Evolutionary conservation across 495 filamentous ascomycete genomes (phyloP).

Genomic region (Neurospora sp.): DNA sequence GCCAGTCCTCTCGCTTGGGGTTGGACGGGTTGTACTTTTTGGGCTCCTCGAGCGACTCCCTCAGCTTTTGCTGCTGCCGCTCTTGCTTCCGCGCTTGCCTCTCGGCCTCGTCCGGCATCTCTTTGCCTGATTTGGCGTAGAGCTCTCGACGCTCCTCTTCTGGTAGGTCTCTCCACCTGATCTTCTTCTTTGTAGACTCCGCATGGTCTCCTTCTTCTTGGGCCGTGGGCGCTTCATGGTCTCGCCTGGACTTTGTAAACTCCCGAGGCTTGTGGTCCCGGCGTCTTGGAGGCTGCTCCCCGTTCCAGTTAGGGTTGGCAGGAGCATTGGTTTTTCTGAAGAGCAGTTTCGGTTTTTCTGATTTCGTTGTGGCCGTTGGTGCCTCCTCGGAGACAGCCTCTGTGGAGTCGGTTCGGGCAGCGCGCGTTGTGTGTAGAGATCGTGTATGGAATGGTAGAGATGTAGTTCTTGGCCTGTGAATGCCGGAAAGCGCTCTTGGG

Average conservation of each 20-base stretch:
- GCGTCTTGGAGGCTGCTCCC: background rate
- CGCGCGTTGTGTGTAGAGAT: background rate
- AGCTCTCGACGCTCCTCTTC: background rate
- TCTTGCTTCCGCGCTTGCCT: background rate
- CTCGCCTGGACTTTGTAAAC: background rate
- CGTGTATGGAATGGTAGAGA: background rate
- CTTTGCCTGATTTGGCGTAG: background rate
- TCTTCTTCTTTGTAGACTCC: background rate
- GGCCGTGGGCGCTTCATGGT: background rate
- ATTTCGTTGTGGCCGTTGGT: background rate
- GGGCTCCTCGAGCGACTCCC: background rate
- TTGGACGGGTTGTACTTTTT: background rate
- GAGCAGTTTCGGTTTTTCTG: background rate
- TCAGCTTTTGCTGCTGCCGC: background rate
- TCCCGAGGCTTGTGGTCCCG: background rate
- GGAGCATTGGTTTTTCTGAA: background rate
- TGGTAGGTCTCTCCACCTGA: background rate
- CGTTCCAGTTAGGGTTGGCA: background rate
- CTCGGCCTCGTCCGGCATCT: background rate
- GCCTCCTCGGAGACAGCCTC: background rate
- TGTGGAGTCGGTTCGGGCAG: background rate
- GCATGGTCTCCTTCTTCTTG: background rate
- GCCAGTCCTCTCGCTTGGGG: slow-evolving; percentile 10
- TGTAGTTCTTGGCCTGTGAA: background rate
- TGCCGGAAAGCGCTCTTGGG: slow-evolving; percentile 1